phyloP scores from a whole-genome alignment of 306 rosid species.

The Prunus kanzakura region DNA sequence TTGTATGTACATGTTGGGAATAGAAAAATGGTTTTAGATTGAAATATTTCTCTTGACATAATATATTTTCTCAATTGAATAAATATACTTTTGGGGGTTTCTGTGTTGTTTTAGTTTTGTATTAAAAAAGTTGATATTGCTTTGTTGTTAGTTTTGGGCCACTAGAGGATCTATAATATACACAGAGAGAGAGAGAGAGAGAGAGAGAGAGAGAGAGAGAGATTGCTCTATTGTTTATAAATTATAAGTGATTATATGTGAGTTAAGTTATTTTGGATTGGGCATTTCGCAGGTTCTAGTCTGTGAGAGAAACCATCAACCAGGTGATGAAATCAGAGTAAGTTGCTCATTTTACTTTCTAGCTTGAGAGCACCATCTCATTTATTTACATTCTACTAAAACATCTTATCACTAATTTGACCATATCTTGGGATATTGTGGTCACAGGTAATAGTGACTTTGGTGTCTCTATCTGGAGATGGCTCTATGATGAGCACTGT shows the following conservation, averaged over 20 bases:
- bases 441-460: conserved; percentile 61
- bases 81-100: too few species aligned
- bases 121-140: too few species aligned
- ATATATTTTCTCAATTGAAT: background rate
- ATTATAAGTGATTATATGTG: background rate
- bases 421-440: conserved; percentile 22
- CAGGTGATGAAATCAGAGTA: conserved; percentile 91
- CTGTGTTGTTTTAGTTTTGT: too few species aligned
- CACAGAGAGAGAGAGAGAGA: background rate
- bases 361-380: conserved; percentile 3
- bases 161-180: too few species aligned
- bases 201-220: background rate
- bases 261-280: conserved; percentile 13
- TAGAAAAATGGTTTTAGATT: background rate
- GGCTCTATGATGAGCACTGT: conserved; percentile 88
- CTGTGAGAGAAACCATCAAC: conserved; percentile 95
- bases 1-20: background rate
- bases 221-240: background rate
- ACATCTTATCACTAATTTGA: conserved; percentile 1
- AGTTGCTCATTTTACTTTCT: conserved; percentile 22
- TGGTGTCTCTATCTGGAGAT: conserved; percentile 68
- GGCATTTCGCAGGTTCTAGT: conserved; percentile 69
- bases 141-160: too few species aligned
- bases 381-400: background rate
- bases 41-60: background rate